Evolutionary conservation across 768 basidiomycete species (phyloP).

Genomic region (Pleurotus platypus): DNA sequence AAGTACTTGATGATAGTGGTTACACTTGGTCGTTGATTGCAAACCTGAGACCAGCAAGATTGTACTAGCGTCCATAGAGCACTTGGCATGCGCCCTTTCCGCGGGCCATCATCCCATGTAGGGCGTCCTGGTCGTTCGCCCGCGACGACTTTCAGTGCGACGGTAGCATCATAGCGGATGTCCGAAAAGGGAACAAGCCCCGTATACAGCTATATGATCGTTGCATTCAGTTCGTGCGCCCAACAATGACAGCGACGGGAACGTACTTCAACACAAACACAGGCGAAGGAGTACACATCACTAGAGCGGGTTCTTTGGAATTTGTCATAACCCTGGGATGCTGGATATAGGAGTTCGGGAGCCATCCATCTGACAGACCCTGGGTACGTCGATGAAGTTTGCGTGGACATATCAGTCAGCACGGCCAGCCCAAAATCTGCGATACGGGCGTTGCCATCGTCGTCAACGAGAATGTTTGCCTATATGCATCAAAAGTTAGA

Average conservation of each 20-base stretch:
- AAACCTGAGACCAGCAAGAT: constrained; percentile 6
- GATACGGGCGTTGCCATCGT: constrained; percentile 26
- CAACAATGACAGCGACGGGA: not conserved
- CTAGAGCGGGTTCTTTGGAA: constrained; percentile 22
- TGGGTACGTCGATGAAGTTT: constrained; percentile 19
- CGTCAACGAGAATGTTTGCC: constrained; percentile 29
- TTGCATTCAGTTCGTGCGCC: not conserved
- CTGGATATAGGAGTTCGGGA: constrained; percentile 30
- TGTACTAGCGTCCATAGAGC: constrained; percentile 7
- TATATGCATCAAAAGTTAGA: not conserved
- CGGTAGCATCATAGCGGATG: constrained; percentile 1
- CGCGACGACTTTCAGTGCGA: not conserved
- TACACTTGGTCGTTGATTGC: constrained; percentile 2
- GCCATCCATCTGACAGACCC: constrained; percentile 33
- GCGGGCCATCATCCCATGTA: not conserved
- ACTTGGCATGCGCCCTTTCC: constrained; percentile 1
- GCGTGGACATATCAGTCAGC: constrained; percentile 23
- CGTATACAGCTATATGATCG: constrained; percentile 3
- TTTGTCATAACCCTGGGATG: constrained; percentile 16
- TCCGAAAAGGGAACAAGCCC: constrained; percentile 6
- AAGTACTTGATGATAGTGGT: constrained; percentile 5
- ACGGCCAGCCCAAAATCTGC: constrained; percentile 31
- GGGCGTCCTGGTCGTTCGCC: constrained; percentile 5
- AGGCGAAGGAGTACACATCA: constrained; percentile 31
- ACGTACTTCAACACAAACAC: constrained; percentile 27